Evolutionary conservation across 2,329 filamentous ascomycete species (phyloP).

Genomic region (Botrytis galanthina): DNA sequence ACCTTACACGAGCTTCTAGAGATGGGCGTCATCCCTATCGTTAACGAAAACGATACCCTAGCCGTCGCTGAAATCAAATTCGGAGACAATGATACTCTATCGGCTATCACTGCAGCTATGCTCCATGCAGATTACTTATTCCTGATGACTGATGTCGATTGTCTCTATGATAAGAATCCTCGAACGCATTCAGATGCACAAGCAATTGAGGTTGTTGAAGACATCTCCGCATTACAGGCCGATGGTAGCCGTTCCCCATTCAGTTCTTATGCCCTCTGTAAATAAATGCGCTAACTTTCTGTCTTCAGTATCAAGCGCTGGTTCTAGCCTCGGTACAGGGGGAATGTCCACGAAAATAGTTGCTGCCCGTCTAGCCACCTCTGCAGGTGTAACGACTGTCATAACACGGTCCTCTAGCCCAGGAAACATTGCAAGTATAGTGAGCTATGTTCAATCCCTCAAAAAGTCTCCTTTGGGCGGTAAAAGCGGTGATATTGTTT

Average conservation of each 20-base stretch:
- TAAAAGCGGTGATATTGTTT: slow-evolving; percentile 20
- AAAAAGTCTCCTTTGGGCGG: slow-evolving; percentile 39
- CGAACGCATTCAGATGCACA: slow-evolving; percentile 79
- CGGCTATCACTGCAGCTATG: slow-evolving; percentile 95
- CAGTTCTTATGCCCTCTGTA: not conserved
- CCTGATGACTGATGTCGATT: slow-evolving; percentile 98
- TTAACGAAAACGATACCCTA: slow-evolving; percentile 97
- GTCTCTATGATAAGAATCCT: slow-evolving; percentile 94
- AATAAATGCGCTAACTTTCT: not conserved
- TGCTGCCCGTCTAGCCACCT: slow-evolving; percentile 86
- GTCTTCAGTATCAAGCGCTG: slow-evolving; percentile 73
- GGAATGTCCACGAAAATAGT: slow-evolving; percentile 98
- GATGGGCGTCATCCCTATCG: slow-evolving; percentile 96
- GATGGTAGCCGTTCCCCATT: slow-evolving; percentile 55
- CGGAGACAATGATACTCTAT: slow-evolving; percentile 96
- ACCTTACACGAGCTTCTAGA: slow-evolving; percentile 86
- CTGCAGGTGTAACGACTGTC: slow-evolving; percentile 90
- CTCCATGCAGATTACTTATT: slow-evolving; percentile 95
- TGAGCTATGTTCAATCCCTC: slow-evolving; percentile 71
- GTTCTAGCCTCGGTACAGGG: slow-evolving; percentile 85
- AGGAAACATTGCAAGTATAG: slow-evolving; percentile 85
- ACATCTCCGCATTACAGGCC: slow-evolving; percentile 77
- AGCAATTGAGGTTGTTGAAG: slow-evolving; percentile 88
- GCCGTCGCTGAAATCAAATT: slow-evolving; percentile 99
- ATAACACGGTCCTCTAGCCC: slow-evolving; percentile 94